Evolutionary conservation across 345 rosid genomes (phyloP), one percentile per base, ranked within the genome.

Genomic region (Bruguiera parviflora): DNA sequence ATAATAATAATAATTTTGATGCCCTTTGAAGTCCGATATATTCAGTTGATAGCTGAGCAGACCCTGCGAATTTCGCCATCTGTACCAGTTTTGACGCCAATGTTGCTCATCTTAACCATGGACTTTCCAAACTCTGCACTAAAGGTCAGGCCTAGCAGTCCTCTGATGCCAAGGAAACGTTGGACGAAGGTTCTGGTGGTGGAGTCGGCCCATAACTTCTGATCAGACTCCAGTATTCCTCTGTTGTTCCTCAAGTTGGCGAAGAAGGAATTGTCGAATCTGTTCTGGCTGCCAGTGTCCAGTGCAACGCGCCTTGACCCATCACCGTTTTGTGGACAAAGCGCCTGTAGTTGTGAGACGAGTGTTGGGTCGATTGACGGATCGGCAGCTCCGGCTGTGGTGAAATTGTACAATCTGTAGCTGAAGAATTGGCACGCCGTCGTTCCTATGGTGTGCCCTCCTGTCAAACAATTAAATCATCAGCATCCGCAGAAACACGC

Each of bases 401-500:
- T 69, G 80, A 80, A 86, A 71, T 82, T 83, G 77, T 79, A 79
- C 63, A 87, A 71, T 64, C 90, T 79, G 67, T 82, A 22, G 21
- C 77, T 75, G 60, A 89, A 82, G 58, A 79, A 59, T 61, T 57
- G 78, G 77, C 92, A 89, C 2, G 84, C 80, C 59, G 84, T 63
- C 5, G 92, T 87, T 58, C 92, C 92, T 47, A 87, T 81, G 31
- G 90, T 87, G 75, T 89, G 96, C 37, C 81, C 89, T 33, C 85
- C 92, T 89, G 51, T 43, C 16, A 53, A 27, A 15, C 9, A 25
- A 15, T 10, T 15, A n/a, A 32, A 59, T 28, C 13, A 24, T 9
- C 18, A 43, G 49, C 49, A 43, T 13, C 49, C 18, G 49, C 49
- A 13, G 49, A 43, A 43, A 43, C 18, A 43, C 18, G 15, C 13